A percentile compares a stretch with the other conserved stretches of the same genome.
Conservation (phyloP, 2,329 filamentous ascomycete species). For the Sclerotinia minor region DNA sequence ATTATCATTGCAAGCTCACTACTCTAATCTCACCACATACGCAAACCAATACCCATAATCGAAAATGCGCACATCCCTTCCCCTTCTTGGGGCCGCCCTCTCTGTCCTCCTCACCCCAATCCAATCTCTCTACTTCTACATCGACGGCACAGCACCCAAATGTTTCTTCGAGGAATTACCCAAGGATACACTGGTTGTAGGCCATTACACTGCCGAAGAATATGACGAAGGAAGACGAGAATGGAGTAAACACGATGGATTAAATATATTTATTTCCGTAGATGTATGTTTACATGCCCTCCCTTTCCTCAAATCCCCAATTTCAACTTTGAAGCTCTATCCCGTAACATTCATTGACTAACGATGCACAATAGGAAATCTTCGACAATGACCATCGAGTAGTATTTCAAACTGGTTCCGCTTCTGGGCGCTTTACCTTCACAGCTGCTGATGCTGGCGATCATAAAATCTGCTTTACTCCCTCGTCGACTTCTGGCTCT, state of each 20-base stretch:
- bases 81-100: constrained; percentile 60
- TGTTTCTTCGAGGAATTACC: constrained; percentile 99
- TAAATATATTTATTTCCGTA: constrained; percentile 87
- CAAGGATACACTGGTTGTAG: constrained; percentile 94
- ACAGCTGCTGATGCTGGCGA: constrained; percentile 91
- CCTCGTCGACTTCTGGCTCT: constrained; percentile 69
- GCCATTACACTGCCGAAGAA: constrained; percentile 85
- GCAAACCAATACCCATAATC: background rate
- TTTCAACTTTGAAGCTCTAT: constrained; percentile 19
- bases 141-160: constrained; percentile 81
- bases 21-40: background rate
- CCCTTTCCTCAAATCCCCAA: constrained; percentile 21
- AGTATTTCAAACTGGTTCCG: constrained; percentile 77
- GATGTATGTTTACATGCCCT: constrained; percentile 57
- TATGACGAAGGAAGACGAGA: constrained; percentile 68
- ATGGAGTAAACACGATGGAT: constrained; percentile 72
- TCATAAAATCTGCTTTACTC: constrained; percentile 93
- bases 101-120: constrained; percentile 59
- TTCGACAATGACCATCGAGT: constrained; percentile 99
- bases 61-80: constrained; percentile 60
- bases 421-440: constrained; percentile 88
- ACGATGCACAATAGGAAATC: constrained; percentile 59
- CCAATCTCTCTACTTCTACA: constrained; percentile 92
- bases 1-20: background rate
- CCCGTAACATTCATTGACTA: background rate